Evolutionary conservation across 352 stramenopile species (phyloP).

Genomic region (Aphanomyces astaci): DNA sequence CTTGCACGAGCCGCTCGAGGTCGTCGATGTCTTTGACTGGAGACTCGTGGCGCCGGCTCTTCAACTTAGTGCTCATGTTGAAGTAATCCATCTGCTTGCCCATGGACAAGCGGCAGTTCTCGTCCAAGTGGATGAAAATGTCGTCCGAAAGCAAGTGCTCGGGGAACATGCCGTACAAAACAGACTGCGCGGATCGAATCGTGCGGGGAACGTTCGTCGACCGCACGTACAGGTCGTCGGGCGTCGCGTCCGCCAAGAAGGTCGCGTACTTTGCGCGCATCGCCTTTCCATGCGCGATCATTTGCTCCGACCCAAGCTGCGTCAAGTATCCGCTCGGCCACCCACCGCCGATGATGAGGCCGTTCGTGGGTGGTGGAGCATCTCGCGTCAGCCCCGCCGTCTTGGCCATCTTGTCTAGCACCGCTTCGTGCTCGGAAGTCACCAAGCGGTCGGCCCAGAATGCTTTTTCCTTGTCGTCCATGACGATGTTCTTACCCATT

Average conservation of each 20-base stretch:
- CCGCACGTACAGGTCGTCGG: constrained; percentile 60
- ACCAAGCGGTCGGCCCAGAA: constrained; percentile 58
- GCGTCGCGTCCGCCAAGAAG: constrained; percentile 30
- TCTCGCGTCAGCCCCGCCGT: constrained; percentile 39
- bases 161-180: constrained; percentile 65
- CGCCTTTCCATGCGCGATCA: constrained; percentile 47
- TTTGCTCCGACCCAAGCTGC: constrained; percentile 56
- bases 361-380: constrained; percentile 37
- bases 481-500: constrained; percentile 43
- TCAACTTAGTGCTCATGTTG: constrained; percentile 15
- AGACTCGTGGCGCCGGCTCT: constrained; percentile 19
- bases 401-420: constrained; percentile 39
- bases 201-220: constrained; percentile 67
- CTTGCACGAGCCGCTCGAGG: constrained; percentile 5
- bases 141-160: constrained; percentile 15
- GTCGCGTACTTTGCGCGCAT: constrained; percentile 42
- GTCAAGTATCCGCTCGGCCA: constrained; percentile 53
- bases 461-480: constrained; percentile 43
- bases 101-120: constrained; percentile 18
- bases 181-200: constrained; percentile 68
- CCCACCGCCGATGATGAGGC: constrained; percentile 28
- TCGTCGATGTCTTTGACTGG: constrained; percentile 17
- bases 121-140: constrained; percentile 11
- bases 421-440: constrained; percentile 39
- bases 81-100: constrained; percentile 22